Evolutionary conservation across 148 eudicot genomes (phyloP), one percentile per base, ranked within the genome.

Genomic region (Spergularia bocconei): DNA sequence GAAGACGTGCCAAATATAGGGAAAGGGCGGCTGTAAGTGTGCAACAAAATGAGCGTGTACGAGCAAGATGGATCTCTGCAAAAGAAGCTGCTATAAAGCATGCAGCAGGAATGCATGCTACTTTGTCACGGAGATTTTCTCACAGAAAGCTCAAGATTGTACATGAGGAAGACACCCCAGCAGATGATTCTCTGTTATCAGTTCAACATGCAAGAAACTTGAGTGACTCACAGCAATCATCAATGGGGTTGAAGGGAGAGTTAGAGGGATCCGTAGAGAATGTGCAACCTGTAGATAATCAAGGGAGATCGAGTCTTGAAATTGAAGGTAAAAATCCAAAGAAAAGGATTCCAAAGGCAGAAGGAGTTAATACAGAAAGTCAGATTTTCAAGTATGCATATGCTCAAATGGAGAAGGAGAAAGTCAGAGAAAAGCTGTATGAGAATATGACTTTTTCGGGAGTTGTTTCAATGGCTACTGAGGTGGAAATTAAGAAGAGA

Each of bases 351-450:
- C 72, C 68, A 10, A 94, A 86, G 68, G 87, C 80, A 54, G 89
- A 88, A 63, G 79, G 84, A 23, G 75, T 84, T 25, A 80, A 77
- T 39, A 80, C 88, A 51, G 85, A 89, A 19, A 89, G 90, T 64
- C 85, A 88, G 81, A 89, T 88, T 29, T 92, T 90, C 81, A 82
- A 86, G 69, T 85, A 86, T 71, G 99, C 95, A 38, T 95, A 90
- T 79, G 80, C 86, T 57, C 92, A 92, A 54, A 83, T 92, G 53
- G 94, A 90, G 87, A 92, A 77, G 81, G 99, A 92, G 75, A 95
- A 88, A 83, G 85, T 80, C 69, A 74, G 47, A 55, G 78, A 84
- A 74, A 78, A 51, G 81, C 78, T 80, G 53, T 82, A 75, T 23
- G 79, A 87, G 58, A 83, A 88, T 76, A 69, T 87, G 19, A 86